Base-by-base conservation (phyloP, 2,329 filamentous ascomycete genomes). In the Aureobasidium subglaciale region DNA sequence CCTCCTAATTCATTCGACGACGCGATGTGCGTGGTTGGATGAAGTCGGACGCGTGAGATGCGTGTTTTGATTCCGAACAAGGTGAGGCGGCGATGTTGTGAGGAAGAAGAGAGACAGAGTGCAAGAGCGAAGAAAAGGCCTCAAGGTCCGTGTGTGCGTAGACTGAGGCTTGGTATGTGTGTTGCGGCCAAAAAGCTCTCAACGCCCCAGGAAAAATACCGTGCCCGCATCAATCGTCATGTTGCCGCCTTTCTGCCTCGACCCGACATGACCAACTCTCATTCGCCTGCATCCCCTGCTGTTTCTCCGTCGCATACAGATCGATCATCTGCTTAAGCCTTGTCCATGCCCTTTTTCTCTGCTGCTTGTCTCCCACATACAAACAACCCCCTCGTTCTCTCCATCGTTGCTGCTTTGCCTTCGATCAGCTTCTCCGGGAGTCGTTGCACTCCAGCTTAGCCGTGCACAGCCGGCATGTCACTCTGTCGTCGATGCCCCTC, bases 21-120 rank as follows among this genome's bases (percentile, higher is more conserved):
- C 50, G 50, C 50, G 38, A 18, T 34, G 18, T n/a, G 50, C 38
- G 38, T 30, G 18, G 37, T 34, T n/a, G 37, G 50, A 43, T 34
- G 50, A 50, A 29, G 35, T 11, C 24, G 38, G 18, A 43, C 20
- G 29, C 27, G 18, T 24, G 16, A 25, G 29, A 18, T 40, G 29
- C 32, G 43, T 27, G 16, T 38, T 20, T 24, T 24, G 45, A 4
- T 13, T 22, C 18, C n/a, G 20, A 9, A 11, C 2, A 24, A 6
- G 7, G 46, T 38, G 13, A 15, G 13, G 18, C 7, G 20, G 37
- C 37, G 37, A 25, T 2, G 48, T 40, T n/a, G 37, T 4, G 27
- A 9, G 16, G 41, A 32, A 13, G 34, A 41, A 8, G 25, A 16
- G 37, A 32, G 48, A 32, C 8, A 27, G 37, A 25, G 27, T 29